Percentiles rank a stretch among this genome's conserved stretches.
phyloP scores from a whole-genome alignment of 148 eudicot genomes.

The Rhododendron simsii region DNA sequence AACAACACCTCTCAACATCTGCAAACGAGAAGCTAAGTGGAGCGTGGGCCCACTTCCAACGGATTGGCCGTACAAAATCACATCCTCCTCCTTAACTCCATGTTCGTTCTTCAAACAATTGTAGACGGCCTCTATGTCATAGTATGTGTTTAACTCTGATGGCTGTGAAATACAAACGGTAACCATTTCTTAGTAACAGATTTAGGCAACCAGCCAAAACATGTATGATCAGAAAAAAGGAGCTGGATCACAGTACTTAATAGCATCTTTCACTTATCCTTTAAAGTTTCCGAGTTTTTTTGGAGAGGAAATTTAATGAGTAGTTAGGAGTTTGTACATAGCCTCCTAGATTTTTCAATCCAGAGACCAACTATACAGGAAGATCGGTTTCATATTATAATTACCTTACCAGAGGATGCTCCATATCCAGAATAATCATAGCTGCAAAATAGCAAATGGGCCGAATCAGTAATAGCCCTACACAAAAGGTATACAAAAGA shows the following conservation, averaged over 20 bases:
- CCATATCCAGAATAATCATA: conserved; percentile 98
- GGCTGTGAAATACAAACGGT: conserved; percentile 46
- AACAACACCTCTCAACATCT: conserved; percentile 75
- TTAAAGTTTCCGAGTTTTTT: not conserved
- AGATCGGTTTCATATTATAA: conserved; percentile 12
- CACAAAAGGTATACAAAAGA: not conserved
- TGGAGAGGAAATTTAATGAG: not conserved
- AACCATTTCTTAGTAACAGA: not conserved
- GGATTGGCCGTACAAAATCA: conserved; percentile 90
- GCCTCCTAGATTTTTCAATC: not conserved
- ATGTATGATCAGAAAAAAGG: not conserved
- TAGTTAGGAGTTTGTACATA: not conserved
- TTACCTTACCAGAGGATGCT: conserved; percentile 93
- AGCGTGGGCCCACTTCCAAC: conserved; percentile 98
- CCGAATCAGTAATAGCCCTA: not conserved
- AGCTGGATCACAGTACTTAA: not conserved
- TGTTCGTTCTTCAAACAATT: conserved; percentile 77
- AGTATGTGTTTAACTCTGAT: conserved; percentile 88
- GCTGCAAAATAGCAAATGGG: conserved; percentile 42
- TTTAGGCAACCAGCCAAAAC: not conserved
- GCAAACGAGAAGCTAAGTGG: conserved; percentile 76
- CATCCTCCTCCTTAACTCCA: conserved; percentile 71
- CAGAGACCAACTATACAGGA: not conserved
- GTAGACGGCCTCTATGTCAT: conserved; percentile 94
- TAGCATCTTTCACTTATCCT: not conserved